These are phyloP conservation scores for Phytopythium oedochilum DNA, from an alignment of 352 stramenopile genomes.

Conservation along the genomic window DNA sequence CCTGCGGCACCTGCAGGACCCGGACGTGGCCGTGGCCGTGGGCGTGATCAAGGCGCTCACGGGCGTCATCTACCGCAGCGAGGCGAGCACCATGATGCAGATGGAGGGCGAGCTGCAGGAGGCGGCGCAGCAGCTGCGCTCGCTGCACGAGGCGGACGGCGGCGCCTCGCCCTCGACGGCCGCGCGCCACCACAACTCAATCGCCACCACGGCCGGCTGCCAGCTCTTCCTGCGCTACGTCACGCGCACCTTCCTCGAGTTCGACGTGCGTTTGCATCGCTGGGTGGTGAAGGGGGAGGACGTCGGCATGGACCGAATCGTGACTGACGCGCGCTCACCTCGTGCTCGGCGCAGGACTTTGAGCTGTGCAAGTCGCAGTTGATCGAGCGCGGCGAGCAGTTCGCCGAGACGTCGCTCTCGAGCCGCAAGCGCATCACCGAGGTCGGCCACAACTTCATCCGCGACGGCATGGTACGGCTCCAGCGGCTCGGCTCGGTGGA, in stretches of 20 bases:
- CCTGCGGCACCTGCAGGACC: conserved; percentile 61
- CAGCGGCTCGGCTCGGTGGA: background rate
- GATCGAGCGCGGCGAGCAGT: conserved; percentile 90
- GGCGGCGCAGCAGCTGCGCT: conserved; percentile 67
- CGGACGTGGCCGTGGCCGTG: conserved; percentile 87
- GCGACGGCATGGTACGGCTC: conserved; percentile 83
- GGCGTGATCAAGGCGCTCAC: conserved; percentile 93
- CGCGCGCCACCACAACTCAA: conserved; percentile 76
- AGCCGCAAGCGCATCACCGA: conserved; percentile 92
- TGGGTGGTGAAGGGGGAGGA: background rate
- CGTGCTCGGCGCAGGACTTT: conserved; percentile 73
- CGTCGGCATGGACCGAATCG: no score
- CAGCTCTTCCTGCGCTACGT: conserved; percentile 94
- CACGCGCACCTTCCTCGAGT: conserved; percentile 88
- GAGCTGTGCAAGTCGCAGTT: conserved; percentile 88
- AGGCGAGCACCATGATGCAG: conserved; percentile 95
- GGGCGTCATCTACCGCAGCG: conserved; percentile 87
- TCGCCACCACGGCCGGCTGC: conserved; percentile 88
- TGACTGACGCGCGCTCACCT: no score
- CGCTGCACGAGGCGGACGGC: conserved; percentile 42
- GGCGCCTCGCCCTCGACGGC: conserved; percentile 18
- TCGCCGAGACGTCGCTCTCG: conserved; percentile 90
- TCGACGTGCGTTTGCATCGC: conserved; percentile 74
- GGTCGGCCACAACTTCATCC: conserved; percentile 93
- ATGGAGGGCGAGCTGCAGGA: conserved; percentile 91